These are phyloP conservation scores for Septoria petroselini DNA, from an alignment of 2,329 filamentous ascomycete genomes.

Conservation along the genomic window DNA sequence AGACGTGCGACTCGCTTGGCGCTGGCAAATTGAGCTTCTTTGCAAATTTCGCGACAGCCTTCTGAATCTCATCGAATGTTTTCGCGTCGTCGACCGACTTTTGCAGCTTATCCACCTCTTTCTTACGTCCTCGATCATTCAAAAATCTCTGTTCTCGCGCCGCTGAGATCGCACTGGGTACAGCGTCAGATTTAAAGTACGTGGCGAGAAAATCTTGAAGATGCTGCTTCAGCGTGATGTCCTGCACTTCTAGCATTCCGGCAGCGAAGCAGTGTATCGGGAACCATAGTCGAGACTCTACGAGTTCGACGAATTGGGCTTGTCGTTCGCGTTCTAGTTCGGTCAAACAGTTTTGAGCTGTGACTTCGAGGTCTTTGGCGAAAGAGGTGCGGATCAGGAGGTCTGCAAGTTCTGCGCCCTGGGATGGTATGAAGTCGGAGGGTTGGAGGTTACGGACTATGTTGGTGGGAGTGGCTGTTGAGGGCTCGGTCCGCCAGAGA, in stretches of 20 bases:
- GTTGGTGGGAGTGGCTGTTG: constrained; percentile 18
- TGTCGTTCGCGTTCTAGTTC: constrained; percentile 21
- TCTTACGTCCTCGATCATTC: constrained; percentile 22
- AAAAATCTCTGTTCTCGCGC: constrained; percentile 25
- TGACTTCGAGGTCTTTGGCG: constrained; percentile 21
- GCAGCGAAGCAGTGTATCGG: constrained; percentile 32
- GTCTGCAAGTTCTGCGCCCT: constrained; percentile 19
- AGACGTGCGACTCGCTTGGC: constrained; percentile 21
- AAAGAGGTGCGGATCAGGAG: constrained; percentile 21
- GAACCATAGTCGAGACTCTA: constrained; percentile 26
- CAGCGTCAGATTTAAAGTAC: constrained; percentile 30
- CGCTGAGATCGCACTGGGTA: constrained; percentile 21
- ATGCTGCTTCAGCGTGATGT: constrained; percentile 31
- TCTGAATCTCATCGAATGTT: constrained; percentile 27
- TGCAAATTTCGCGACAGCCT: constrained; percentile 28
- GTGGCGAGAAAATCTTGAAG: constrained; percentile 30
- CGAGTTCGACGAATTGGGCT: constrained; percentile 17
- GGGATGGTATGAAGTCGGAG: constrained; percentile 8
- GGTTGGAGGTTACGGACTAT: constrained; percentile 12
- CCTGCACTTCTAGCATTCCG: constrained; percentile 28
- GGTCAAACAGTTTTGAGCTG: constrained; percentile 16
- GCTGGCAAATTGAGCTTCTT: constrained; percentile 31
- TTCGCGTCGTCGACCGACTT: constrained; percentile 26
- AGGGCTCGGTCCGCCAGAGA: constrained; percentile 11
- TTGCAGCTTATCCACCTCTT: constrained; percentile 33